A percentile compares a stretch with the other conserved stretches of the same genome.
Evolutionary conservation across 495 filamentous ascomycete genomes (phyloP).

Genomic region (Penicillium pulvis): DNA sequence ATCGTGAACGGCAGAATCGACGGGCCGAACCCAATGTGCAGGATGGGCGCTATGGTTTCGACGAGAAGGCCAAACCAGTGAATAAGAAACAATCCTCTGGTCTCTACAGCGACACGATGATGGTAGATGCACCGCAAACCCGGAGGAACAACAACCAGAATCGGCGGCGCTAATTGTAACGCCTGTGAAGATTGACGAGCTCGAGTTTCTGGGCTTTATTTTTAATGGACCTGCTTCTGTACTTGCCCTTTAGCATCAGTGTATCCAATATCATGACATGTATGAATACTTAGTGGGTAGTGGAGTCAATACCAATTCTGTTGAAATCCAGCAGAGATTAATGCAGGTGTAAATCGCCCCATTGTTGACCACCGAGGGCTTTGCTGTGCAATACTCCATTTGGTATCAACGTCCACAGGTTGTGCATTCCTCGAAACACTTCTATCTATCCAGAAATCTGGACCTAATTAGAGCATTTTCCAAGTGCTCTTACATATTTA

Average conservation of each 20-base stretch:
- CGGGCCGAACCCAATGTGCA: conserved; percentile 53
- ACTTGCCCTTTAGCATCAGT: neutral
- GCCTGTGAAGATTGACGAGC: neutral
- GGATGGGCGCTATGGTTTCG: conserved; percentile 64
- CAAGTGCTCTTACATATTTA: too few species aligned
- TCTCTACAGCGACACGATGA: conserved; percentile 49
- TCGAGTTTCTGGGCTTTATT: neutral
- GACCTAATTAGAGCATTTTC: too few species aligned
- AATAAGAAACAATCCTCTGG: conserved; percentile 18
- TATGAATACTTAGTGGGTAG: neutral
- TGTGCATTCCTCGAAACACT: too few species aligned
- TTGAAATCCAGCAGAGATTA: neutral
- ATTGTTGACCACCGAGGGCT: too few species aligned
- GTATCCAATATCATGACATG: conserved; percentile 4
- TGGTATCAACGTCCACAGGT: too few species aligned
- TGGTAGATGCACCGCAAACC: conserved; percentile 38
- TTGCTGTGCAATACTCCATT: too few species aligned
- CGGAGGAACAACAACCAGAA: conserved; percentile 27
- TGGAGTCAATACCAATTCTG: neutral
- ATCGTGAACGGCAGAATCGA: conserved; percentile 47
- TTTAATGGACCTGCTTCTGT: neutral
- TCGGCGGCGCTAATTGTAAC: conserved; percentile 20
- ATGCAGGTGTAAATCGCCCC: too few species aligned
- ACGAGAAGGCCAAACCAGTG: conserved; percentile 36
- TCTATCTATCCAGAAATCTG: too few species aligned